Conservation (phyloP, 1,284 basidiomycete genomes). For the Pholiota adiposa region DNA sequence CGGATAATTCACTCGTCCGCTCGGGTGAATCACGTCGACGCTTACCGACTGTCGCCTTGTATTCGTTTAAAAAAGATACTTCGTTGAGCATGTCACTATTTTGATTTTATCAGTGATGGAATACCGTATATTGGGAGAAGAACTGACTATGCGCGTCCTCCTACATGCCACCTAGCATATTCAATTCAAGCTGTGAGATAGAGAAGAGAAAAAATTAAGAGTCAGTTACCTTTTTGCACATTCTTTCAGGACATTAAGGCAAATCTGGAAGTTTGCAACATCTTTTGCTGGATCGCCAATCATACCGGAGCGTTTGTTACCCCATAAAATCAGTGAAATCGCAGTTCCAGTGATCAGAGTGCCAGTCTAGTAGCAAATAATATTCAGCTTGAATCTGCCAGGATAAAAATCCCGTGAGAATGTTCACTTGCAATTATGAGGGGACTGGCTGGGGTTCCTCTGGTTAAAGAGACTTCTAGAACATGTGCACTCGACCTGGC, state of each 20-base stretch:
- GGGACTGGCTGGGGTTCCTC: constrained; percentile 27
- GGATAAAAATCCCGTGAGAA: background rate
- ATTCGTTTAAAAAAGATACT: constrained; percentile 18
- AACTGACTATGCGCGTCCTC: constrained; percentile 44
- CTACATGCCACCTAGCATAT: constrained; percentile 34
- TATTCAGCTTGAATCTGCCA: background rate
- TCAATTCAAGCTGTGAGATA: background rate
- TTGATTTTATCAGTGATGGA: background rate
- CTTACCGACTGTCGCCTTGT: constrained; percentile 15
- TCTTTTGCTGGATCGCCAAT: constrained; percentile 57
- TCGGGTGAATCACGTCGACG: constrained; percentile 11
- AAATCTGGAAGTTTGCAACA: constrained; percentile 68
- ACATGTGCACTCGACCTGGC: constrained; percentile 66
- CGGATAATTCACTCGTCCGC: background rate
- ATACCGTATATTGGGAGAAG: background rate
- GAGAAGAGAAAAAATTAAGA: background rate
- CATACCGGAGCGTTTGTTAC: constrained; percentile 58
- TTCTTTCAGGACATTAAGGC: constrained; percentile 58
- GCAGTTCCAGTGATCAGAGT: constrained; percentile 54
- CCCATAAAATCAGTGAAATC: constrained; percentile 74
- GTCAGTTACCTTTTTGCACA: constrained; percentile 34
- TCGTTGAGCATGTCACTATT: constrained; percentile 30
- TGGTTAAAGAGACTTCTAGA: constrained; percentile 41
- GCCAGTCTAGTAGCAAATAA: constrained; percentile 27
- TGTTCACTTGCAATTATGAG: constrained; percentile 30